A percentile compares a stretch with the other conserved stretches of the same genome.
phyloP scores from a whole-genome alignment of 305 asterid genomes.

The Solanum hybrid region DNA sequence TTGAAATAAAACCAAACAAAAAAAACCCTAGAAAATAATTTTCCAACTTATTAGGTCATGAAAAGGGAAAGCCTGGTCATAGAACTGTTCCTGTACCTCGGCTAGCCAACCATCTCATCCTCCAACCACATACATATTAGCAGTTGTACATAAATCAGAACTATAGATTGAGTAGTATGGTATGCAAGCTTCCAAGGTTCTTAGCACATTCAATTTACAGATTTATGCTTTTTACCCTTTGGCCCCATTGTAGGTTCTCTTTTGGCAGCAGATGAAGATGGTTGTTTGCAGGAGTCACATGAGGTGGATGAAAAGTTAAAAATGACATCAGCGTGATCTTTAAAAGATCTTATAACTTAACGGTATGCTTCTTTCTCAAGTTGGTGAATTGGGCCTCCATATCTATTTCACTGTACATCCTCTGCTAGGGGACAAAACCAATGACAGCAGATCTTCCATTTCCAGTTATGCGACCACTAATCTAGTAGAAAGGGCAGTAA shows the following conservation, averaged over 20 bases:
- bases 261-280: constrained; percentile 58
- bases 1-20: too few species aligned
- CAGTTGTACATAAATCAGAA: not conserved
- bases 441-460: too few species aligned
- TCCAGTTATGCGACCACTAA: too few species aligned
- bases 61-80: not conserved
- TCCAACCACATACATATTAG: not conserved
- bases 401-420: constrained; percentile 41
- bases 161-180: constrained; percentile 8
- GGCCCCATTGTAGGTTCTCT: constrained; percentile 46
- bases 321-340: constrained; percentile 87
- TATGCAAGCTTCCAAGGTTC: not conserved
- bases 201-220: constrained; percentile 43
- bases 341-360: constrained; percentile 81
- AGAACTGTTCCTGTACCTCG: not conserved
- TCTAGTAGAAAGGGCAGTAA: too few species aligned
- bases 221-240: constrained; percentile 57
- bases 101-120: not conserved
- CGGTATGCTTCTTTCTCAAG: constrained; percentile 84
- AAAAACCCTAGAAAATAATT: not conserved
- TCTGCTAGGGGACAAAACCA: too few species aligned
- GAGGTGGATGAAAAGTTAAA: constrained; percentile 51
- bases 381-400: constrained; percentile 74
- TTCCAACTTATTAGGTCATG: not conserved
- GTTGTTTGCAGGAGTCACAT: constrained; percentile 42